Percentiles rank a stretch among this genome's conserved stretches.
Conservation (phyloP, 495 filamentous ascomycete species). For the Lasiosphaeris hirsuta region DNA sequence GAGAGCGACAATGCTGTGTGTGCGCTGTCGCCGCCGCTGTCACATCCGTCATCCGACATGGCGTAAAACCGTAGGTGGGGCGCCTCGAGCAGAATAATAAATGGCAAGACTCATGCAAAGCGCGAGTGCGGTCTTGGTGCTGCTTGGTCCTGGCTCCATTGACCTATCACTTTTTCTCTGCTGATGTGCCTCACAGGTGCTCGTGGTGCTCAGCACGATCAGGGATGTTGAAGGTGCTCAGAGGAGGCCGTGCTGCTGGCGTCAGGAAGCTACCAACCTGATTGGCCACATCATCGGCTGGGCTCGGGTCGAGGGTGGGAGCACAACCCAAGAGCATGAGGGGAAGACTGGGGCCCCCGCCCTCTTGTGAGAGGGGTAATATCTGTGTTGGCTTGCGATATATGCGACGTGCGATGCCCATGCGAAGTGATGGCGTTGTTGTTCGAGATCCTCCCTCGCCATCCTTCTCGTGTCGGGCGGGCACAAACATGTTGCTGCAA, state of each 20-base stretch:
- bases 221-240: background rate
- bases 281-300: conserved; percentile 1
- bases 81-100: too few relatives aligned
- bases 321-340: background rate
- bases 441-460: too few relatives aligned
- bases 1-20: too few relatives aligned
- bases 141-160: background rate
- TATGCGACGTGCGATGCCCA: too few relatives aligned
- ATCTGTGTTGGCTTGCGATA: too few relatives aligned
- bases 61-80: too few relatives aligned
- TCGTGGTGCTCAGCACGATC: too few relatives aligned
- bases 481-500: too few relatives aligned
- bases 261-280: background rate
- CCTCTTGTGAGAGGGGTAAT: background rate
- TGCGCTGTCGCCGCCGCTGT: too few relatives aligned
- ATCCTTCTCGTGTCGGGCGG: too few relatives aligned
- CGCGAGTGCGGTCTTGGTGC: background rate
- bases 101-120: background rate
- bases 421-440: too few relatives aligned
- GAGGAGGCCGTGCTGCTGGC: background rate
- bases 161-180: conserved; percentile 7
- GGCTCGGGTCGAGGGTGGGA: conserved; percentile 3
- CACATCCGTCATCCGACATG: too few relatives aligned
- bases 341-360: background rate
- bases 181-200: background rate